Base-by-base conservation (phyloP, 2,329 filamentous ascomycete species). In the Acrodontium crateriforme region DNA sequence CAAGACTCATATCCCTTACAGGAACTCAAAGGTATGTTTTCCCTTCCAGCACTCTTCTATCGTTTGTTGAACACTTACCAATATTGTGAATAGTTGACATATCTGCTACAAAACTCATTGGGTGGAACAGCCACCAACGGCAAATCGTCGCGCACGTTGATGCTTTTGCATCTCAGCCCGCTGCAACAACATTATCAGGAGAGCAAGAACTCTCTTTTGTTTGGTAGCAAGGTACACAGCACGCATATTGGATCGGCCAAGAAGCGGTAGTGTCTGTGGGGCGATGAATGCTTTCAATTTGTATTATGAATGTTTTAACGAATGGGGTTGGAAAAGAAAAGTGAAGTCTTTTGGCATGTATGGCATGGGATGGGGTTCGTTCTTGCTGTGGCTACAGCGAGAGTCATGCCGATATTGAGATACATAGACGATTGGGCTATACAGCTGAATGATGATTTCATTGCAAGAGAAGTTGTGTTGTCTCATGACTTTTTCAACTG, bases 151-250 rank as follows among this genome's bases (percentile, higher is more conserved):
- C 92, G 94, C 60, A 98, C 89, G 1, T 75, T 98, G 45, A 98
- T 98, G 89, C 93, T 98, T 54, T 83, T 95, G 52, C 95, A 95
- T 85, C 80, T 93, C 31, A 89, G 79, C 43, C 89, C 89, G 18
- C 62, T 95, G 34, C 81, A 91, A 59, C 79, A 75, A 5, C 89
- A 95, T 59, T 63, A 94, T 39, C 79, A 78, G 47, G 89, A 98
- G 64, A 94, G 85, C 3, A 63, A 94, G 51, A 93, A 85, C 24
- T 94, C 84, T 64, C 65, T 98, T 55, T 78, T 89, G 47, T 98
- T 98, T 56, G 89, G 89, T 10, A 91, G 82, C 18, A 95, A 78
- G 70, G 76, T 85, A 38, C 74, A 83, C 58, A 91, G 91, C 51
- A 92, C 84, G 15, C 83, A 92, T 44, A 91, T 93, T 44, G 84